phyloP scores from a whole-genome alignment of 2,329 filamentous ascomycete genomes.

The Colletotrichum acutatum region DNA sequence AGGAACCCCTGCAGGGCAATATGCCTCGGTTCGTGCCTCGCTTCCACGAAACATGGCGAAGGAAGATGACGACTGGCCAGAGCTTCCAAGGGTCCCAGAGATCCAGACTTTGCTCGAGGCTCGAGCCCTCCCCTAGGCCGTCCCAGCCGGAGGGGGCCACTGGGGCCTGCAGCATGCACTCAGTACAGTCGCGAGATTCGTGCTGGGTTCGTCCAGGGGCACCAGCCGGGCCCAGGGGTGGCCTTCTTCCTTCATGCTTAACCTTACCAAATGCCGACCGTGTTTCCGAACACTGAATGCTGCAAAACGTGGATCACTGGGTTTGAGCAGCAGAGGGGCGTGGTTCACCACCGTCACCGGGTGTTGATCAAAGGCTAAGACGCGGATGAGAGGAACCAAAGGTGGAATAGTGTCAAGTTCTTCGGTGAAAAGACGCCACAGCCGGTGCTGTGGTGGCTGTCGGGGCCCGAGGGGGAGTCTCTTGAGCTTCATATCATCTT shows the following conservation, averaged over 20 bases:
- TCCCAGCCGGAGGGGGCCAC: background rate
- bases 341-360: background rate
- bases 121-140: background rate
- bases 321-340: background rate
- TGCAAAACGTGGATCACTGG: constrained; percentile 1
- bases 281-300: background rate
- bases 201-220: background rate
- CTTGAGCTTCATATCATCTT: background rate
- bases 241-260: background rate
- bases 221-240: background rate
- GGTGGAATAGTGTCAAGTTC: background rate
- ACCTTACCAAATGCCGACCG: background rate
- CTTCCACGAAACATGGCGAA: background rate
- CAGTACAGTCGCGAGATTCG: background rate
- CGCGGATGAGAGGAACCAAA: constrained; percentile 8
- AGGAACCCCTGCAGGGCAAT: background rate
- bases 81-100: background rate
- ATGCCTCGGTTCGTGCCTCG: background rate
- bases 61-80: background rate
- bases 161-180: background rate
- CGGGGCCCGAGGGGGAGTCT: background rate
- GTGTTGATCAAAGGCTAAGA: constrained; percentile 5
- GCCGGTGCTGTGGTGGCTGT: background rate
- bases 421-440: constrained; percentile 8
- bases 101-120: background rate